Evolutionary conservation across 2,329 filamentous ascomycete genomes (phyloP).

Genomic region (Botrytis pseudocinerea): DNA sequence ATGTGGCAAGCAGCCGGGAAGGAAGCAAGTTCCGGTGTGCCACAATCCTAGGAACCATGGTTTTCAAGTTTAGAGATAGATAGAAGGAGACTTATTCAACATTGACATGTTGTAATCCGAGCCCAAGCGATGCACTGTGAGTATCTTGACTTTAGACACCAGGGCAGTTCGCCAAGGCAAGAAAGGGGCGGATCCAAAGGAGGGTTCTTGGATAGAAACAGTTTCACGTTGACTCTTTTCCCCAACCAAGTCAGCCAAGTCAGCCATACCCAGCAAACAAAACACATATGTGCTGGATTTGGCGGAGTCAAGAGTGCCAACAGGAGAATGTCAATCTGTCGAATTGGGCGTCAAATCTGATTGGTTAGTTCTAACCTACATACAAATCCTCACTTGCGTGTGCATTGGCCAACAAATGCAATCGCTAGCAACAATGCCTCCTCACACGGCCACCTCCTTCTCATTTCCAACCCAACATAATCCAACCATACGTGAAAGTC

Average conservation of each 20-base stretch:
- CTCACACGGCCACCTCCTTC: not conserved
- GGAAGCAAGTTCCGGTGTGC: not conserved
- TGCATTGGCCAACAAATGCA: conserved; percentile 9
- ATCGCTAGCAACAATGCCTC: not conserved
- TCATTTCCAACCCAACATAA: not conserved
- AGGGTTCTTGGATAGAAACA: not conserved
- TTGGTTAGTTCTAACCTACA: not conserved
- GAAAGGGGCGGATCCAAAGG: not conserved
- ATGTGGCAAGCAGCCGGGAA: not conserved
- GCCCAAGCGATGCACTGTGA: not conserved
- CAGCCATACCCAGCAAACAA: not conserved
- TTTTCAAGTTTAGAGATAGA: not conserved
- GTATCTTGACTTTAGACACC: not conserved
- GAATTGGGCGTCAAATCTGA: not conserved
- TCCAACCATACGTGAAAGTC: not conserved
- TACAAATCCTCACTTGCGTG: not conserved
- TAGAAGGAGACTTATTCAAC: not conserved
- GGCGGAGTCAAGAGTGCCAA: not conserved
- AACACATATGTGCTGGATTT: not conserved
- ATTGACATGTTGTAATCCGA: not conserved
- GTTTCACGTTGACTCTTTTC: not conserved
- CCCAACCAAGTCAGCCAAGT: not conserved
- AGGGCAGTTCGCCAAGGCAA: not conserved
- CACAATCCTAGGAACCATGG: too few species aligned
- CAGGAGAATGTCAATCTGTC: not conserved